Evolutionary conservation across 306 rosid genomes (phyloP), one percentile per base, ranked within the genome.

Genomic region (Coriaria nepalensis): DNA sequence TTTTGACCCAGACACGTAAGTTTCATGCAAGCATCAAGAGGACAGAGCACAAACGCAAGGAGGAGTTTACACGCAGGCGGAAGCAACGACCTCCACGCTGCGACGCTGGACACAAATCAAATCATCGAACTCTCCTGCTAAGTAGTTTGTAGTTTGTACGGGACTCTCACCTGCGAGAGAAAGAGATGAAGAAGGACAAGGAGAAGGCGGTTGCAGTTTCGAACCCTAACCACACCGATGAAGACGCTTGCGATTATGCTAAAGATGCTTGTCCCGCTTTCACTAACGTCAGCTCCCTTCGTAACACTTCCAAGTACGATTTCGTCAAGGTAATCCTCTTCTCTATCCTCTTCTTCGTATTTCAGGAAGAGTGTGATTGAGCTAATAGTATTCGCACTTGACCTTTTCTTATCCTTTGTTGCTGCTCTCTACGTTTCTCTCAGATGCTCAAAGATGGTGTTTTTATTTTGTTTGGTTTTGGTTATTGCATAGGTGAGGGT

Each of bases 241-340:
- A 54, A 2, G 66, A 64, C 43, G 69, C 35, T 50, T 32, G 32
- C 49, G 40, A 14, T 46, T 9, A 45, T 57, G 50, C 59, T 39
- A 53, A 62, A 53, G 66, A 59, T 6, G 45, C 67, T 10, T 56
- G n/a, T n/a, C n/a, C 82, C 11, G 7, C 63, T 13, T 58, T 72
- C 6, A 68, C 86, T 6, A 53, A 69, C 6, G 66, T 52, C 60
- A 64, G 92, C 62, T 65, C 86, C 50, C 62, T 86, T 11, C 93
- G 95, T 4, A 88, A 81, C 59, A 62, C 86, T 59, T 81, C 95
- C 53, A 90, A 90, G 68, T 84, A 90, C 57, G 97, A 90, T 76
- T 90, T 81, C 61, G 92, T 90, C 54, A 81, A 90, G 94, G 97
- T 77, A 12, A 32, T 37, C 40, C 14, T 64, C 40, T 10, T 33